Evolutionary conservation across 2,329 filamentous ascomycete genomes (phyloP).

Genomic region (Colletotrichum tropicale): DNA sequence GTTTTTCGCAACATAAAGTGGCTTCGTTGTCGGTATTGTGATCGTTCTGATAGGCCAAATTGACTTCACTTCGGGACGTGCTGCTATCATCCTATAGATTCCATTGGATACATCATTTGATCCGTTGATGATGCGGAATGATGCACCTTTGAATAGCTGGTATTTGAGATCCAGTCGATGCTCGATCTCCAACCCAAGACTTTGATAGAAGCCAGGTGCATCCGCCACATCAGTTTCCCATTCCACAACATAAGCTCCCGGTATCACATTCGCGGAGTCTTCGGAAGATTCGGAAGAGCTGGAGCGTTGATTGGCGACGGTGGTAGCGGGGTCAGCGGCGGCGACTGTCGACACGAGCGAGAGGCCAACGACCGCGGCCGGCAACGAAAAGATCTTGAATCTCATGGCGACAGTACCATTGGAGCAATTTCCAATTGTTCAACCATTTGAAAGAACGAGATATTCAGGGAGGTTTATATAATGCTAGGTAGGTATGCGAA

Average conservation of each 20-base stretch:
- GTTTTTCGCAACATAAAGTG: conserved; percentile 14
- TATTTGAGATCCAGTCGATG: conserved; percentile 24
- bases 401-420: not conserved
- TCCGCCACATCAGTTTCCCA: conserved; percentile 13
- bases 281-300: not conserved
- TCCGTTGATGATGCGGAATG: conserved; percentile 23
- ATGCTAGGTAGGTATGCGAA: too few relatives aligned
- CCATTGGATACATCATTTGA: conserved; percentile 12
- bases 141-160: conserved; percentile 27
- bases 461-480: not conserved
- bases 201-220: conserved; percentile 9
- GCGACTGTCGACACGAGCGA: not conserved
- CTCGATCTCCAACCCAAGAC: conserved; percentile 17
- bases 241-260: conserved; percentile 27
- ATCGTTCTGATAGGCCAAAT: conserved; percentile 31
- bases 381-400: not conserved
- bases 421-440: fast-evolving
- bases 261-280: not conserved
- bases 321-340: fast-evolving
- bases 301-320: fast-evolving
- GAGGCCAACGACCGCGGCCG: not conserved
- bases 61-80: conserved; percentile 26
- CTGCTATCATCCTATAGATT: conserved; percentile 22
- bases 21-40: conserved; percentile 16
- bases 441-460: not conserved